Percentiles rank a stretch among this genome's conserved stretches.
Conservation (phyloP, 345 rosid species). For the Populus deltoides region DNA sequence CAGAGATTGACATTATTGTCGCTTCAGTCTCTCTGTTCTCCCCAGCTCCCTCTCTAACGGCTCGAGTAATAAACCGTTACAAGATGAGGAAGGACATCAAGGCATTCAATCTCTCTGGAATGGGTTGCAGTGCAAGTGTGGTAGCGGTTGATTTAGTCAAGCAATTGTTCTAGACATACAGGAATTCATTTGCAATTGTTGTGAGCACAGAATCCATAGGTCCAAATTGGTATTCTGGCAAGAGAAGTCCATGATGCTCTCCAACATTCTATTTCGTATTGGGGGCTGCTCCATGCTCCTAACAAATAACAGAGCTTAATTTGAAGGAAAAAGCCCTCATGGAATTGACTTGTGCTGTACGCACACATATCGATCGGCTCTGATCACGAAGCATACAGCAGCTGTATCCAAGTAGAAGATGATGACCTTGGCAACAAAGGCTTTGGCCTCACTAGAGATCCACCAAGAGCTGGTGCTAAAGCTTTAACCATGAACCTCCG, state of each 20-base stretch:
- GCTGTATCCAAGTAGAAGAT: slow-evolving; percentile 31
- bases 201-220: slow-evolving; percentile 33
- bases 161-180: slow-evolving; percentile 26
- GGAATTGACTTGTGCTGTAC: slow-evolving; percentile 21
- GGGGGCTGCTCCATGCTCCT: slow-evolving; percentile 39
- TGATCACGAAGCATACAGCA: slow-evolving; percentile 17
- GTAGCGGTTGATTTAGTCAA: slow-evolving; percentile 25
- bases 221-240: slow-evolving; percentile 33
- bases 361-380: slow-evolving; percentile 39
- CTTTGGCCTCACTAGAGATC: slow-evolving; percentile 19
- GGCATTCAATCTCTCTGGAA: slow-evolving; percentile 37
- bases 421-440: slow-evolving; percentile 29
- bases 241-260: slow-evolving; percentile 35
- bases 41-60: slow-evolving; percentile 23
- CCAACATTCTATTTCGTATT: slow-evolving; percentile 37
- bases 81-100: slow-evolving; percentile 33
- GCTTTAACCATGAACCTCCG: slow-evolving; percentile 24
- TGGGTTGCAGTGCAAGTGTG: slow-evolving; percentile 45
- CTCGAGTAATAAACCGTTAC: slow-evolving; percentile 27
- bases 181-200: slow-evolving; percentile 26
- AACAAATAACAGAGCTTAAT: slow-evolving; percentile 15
- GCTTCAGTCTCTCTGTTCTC: slow-evolving; percentile 23
- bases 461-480: slow-evolving; percentile 18
- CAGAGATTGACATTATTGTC: slow-evolving; percentile 29
- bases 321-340: slow-evolving; percentile 20